Evolutionary conservation across 441 rosid species (phyloP).

Genomic region (Melastoma candidum): DNA sequence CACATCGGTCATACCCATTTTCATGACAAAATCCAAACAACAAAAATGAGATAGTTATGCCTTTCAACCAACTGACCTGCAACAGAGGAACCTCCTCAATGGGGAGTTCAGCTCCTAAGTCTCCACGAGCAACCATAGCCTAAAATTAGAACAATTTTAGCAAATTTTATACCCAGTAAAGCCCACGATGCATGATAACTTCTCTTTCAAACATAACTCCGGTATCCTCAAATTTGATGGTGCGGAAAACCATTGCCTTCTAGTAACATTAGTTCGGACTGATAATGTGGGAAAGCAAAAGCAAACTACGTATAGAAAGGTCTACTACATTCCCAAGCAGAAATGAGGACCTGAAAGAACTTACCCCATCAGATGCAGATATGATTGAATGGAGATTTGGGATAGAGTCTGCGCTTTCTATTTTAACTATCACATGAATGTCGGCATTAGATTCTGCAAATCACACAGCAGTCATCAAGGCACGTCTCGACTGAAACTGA

Average conservation of each 20-base stretch:
- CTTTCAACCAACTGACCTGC: conserved; percentile 43
- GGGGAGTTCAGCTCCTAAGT: conserved; percentile 99
- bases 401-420: conserved; percentile 94
- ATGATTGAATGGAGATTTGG: conserved; percentile 83
- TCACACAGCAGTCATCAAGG: conserved; percentile 17
- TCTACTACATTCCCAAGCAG: too few species aligned
- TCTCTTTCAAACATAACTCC: too few species aligned
- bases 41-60: too few species aligned
- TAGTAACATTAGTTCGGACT: too few species aligned
- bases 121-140: conserved; percentile 99
- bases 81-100: conserved; percentile 87
- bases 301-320: too few species aligned
- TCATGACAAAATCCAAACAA: too few species aligned
- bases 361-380: conserved; percentile 91
- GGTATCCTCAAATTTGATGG: too few species aligned
- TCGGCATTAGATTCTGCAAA: conserved; percentile 65
- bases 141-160: conserved; percentile 10
- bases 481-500: conserved; percentile 7
- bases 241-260: too few species aligned
- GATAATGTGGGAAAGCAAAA: too few species aligned
- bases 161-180: too few species aligned
- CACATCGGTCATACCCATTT: too few species aligned
- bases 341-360: conserved; percentile 19
- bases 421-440: conserved; percentile 73
- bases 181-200: too few species aligned